These are phyloP conservation scores for Curvularia verruculosa DNA, from an alignment of 2,329 filamentous ascomycete species.

Conservation along the genomic window DNA sequence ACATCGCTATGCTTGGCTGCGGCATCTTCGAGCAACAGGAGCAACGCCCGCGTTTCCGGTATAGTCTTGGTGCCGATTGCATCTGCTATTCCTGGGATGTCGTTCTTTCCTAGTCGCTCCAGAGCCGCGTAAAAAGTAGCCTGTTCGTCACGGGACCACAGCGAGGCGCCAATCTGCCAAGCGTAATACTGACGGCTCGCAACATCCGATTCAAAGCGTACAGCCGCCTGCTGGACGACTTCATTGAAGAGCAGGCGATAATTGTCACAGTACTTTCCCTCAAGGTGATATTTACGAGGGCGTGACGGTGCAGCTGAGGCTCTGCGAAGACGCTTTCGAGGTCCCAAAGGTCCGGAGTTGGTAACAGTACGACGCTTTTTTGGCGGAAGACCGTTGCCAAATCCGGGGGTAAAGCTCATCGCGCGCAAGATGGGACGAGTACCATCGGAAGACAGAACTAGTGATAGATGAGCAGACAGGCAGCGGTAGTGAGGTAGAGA, in stretches of 20 bases:
- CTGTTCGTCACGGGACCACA: constrained; percentile 77
- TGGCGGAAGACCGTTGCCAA: background rate
- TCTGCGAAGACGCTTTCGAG: constrained; percentile 36
- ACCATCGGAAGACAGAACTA: background rate
- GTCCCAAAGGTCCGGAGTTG: constrained; percentile 14
- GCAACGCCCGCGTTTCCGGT: constrained; percentile 74
- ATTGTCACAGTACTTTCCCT: constrained; percentile 55
- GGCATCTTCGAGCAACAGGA: constrained; percentile 65
- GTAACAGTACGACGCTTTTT: background rate
- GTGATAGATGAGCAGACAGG: background rate
- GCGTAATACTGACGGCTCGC: constrained; percentile 26
- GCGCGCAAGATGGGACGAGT: background rate
- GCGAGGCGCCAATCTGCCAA: constrained; percentile 70
- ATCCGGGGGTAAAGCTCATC: background rate
- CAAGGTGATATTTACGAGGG: constrained; percentile 36
- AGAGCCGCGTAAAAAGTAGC: constrained; percentile 70
- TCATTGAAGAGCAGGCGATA: constrained; percentile 47
- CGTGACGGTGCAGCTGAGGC: constrained; percentile 24
- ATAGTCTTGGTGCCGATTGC: constrained; percentile 73
- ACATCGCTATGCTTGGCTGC: constrained; percentile 46
- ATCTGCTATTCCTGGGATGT: constrained; percentile 66
- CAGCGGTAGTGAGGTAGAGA: background rate
- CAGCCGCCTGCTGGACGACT: constrained; percentile 26
- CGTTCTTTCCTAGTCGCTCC: constrained; percentile 66
- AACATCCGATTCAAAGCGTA: constrained; percentile 21